These are phyloP conservation scores for Raffaelea ambrosiae DNA, from an alignment of 2,329 filamentous ascomycete species.

Conservation along the genomic window DNA sequence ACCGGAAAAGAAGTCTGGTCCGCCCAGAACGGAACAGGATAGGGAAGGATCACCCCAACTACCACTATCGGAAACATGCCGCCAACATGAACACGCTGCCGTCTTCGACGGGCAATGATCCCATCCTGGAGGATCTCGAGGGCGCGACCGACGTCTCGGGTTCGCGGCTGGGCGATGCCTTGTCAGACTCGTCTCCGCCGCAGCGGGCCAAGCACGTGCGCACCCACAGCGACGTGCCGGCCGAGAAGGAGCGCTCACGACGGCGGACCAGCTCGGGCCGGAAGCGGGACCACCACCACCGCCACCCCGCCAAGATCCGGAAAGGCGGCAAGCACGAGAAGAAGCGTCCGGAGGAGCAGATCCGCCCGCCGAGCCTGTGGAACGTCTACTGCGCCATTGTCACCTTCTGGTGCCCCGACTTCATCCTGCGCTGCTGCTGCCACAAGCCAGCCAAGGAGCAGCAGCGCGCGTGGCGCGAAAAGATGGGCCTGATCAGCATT, in stretches of 20 bases:
- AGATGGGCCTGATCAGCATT: conserved; percentile 93
- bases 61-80: conserved; percentile 91
- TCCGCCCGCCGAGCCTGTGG: conserved; percentile 81
- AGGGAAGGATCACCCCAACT: conserved; percentile 83
- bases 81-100: conserved; percentile 86
- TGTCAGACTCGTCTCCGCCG: conserved; percentile 23
- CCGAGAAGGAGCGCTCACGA: conserved; percentile 28
- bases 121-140: conserved; percentile 70
- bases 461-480: conserved; percentile 91
- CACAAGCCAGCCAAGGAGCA: conserved; percentile 80
- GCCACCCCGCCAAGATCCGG: conserved; percentile 53
- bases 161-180: conserved; percentile 13
- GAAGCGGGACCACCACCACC: conserved; percentile 20
- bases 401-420: conserved; percentile 90
- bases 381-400: conserved; percentile 89
- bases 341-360: conserved; percentile 49
- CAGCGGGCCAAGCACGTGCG: conserved; percentile 24
- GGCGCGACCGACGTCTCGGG: conserved; percentile 43
- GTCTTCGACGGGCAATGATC: conserved; percentile 87
- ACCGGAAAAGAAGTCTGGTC: conserved; percentile 80
- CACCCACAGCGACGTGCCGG: conserved; percentile 21
- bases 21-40: conserved; percentile 81
- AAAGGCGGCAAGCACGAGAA: conserved; percentile 44
- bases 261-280: conserved; percentile 28
- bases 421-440: conserved; percentile 76